A percentile compares a stretch with the other conserved stretches of the same genome.
Evolutionary conservation across 2,329 filamentous ascomycete genomes (phyloP).

Genomic region (Aspergillus uvarum): DNA sequence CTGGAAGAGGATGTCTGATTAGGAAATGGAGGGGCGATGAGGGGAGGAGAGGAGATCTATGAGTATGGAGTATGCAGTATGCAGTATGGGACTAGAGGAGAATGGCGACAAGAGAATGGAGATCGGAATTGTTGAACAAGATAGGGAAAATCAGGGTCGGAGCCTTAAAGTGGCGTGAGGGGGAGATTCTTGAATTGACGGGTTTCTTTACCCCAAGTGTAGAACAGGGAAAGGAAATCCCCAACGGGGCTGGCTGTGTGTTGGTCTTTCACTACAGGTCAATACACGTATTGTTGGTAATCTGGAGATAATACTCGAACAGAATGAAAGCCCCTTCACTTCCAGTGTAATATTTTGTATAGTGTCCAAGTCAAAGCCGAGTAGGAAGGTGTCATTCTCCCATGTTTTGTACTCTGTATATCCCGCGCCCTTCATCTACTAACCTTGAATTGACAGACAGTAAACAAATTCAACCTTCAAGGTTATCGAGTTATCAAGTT

Average conservation of each 20-base stretch:
- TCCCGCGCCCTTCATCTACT: too few species aligned
- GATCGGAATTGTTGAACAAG: constrained; percentile 18
- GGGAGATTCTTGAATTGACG: not conserved
- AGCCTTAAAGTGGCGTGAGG: constrained; percentile 1
- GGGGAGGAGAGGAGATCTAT: not conserved
- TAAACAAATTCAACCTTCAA: too few species aligned
- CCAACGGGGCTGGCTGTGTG: constrained; percentile 3
- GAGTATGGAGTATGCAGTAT: not conserved
- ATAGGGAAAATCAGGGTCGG: constrained; percentile 8
- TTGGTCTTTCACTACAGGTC: not conserved
- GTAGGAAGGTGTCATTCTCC: too few species aligned
- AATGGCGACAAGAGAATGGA: not conserved
- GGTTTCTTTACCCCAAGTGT: constrained; percentile 16
- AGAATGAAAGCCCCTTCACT: too few species aligned
- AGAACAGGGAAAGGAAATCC: constrained; percentile 7
- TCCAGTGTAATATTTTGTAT: too few species aligned
- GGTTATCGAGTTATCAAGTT: not conserved
- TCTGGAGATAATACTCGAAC: too few species aligned
- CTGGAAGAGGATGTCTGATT: not conserved
- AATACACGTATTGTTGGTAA: too few species aligned
- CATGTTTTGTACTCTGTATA: too few species aligned
- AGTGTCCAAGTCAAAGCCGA: too few species aligned
- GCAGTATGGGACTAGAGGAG: not conserved
- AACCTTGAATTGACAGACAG: too few species aligned
- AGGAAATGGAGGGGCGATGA: not conserved